Base-by-base conservation (phyloP, 805 yeast genomes). In the Monosporozyma aerobia region DNA sequence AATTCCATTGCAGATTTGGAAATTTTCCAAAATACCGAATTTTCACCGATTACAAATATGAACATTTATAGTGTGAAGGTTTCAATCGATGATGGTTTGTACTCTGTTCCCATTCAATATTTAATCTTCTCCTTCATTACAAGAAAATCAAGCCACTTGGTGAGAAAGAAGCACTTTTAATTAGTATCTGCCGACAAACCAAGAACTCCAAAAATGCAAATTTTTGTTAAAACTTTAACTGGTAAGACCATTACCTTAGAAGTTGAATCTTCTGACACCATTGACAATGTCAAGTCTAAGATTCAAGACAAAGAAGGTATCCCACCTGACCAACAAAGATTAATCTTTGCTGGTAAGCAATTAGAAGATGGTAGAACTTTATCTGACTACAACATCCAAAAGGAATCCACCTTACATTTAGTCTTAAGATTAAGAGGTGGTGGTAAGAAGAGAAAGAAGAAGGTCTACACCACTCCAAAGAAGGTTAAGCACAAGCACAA, bases 391-490 rank as follows among this genome's bases (percentile, higher is more conserved):
- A 90, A 90, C 86, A 90, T 90, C 75, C 96, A 90, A 79, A 90
- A 90, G 81, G 97, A 90, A 78, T 89, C 97, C 59, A 90, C 97
- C 57, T 76, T 90, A 53, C 97, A 92, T 77, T 83, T 92, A 79
- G 98, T 92, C 62, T 80, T 92, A 63, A 90, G 97, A 83, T 87
- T 92, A 75, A 88, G 97, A 81, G 98, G 98, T 81, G 97, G 96
- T 79, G 96, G 96, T 82, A 94, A 90, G 88, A 94, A 94, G 94
- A 92, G 96, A 85, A 94, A 94, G 94, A 94, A 94, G 97, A 92
- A 92, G 95, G 97, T 90, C 75, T 94, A 92, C 92, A 92, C 98
- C 81, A 92, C 98, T 74, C 99, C 99, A 83, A 94, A 94, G 90
- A 95, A 90, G 87, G 88, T 94, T 81, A 88, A 80, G 81, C 98